Evolutionary conservation across 164 flowering plant species (phyloP).

Genomic region (Paratinospora sagittata): DNA sequence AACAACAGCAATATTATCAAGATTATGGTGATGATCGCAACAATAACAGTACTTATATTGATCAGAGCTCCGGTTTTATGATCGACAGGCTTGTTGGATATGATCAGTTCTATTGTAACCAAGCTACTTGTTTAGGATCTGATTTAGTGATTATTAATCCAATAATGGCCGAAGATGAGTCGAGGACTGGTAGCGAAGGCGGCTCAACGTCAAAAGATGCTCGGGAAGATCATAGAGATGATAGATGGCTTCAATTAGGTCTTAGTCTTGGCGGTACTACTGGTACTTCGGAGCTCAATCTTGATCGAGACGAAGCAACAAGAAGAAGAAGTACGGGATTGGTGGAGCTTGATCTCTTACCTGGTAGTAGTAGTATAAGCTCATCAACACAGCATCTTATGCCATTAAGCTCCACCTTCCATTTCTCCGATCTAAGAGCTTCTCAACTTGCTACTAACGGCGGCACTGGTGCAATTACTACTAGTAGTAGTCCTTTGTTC

Average conservation of each 20-base stretch:
- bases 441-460: constrained; percentile 6
- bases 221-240: constrained; percentile 25
- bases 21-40: constrained; percentile 26
- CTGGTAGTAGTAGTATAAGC: constrained; percentile 16
- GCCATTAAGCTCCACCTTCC: constrained; percentile 17
- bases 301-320: neutral
- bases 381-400: constrained; percentile 12
- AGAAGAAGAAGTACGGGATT: constrained; percentile 16
- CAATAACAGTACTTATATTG: constrained; percentile 11
- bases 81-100: constrained; percentile 23
- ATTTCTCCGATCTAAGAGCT: constrained; percentile 19
- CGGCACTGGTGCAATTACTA: neutral
- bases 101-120: constrained; percentile 13
- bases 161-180: constrained; percentile 63
- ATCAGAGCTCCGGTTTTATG: constrained; percentile 27
- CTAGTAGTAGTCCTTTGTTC: constrained; percentile 21
- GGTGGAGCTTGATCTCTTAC: constrained; percentile 56
- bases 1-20: constrained; percentile 14
- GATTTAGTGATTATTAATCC: constrained; percentile 17
- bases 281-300: constrained; percentile 1
- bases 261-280: constrained; percentile 49
- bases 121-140: constrained; percentile 34
- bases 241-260: constrained; percentile 76
- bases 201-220: constrained; percentile 38
- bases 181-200: constrained; percentile 44